Base-by-base conservation (phyloP, 2,329 filamentous ascomycete genomes). In the Orbilia quercus region DNA sequence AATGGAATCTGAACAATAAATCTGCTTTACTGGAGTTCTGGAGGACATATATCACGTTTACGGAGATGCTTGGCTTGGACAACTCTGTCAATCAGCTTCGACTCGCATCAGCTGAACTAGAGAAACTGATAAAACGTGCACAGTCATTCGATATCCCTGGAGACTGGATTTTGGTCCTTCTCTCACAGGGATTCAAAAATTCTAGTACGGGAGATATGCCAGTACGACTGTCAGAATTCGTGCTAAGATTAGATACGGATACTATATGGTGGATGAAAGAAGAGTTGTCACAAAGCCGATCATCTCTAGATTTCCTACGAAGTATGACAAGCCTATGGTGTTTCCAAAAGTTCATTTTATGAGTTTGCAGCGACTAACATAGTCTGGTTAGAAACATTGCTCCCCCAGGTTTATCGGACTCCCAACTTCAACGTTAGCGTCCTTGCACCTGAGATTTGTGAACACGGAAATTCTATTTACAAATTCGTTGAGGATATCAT, bases 51-150 rank as follows among this genome's bases (percentile, higher is more conserved):
- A 75, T 75, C 2, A 77, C 77, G n/a, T 72, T 78, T 40, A 74
- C 76, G 7, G 77, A 78, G 40, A 78, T 78, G 42, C 60, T 76
- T 47, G 76, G 75, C 2, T 65, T 78, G 20, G 76, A 76, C 11
- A 75, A 75, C 16, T 78, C 77, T n/a, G 76, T 76, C n/a, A 77
- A 75, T 25, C 77, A 78, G 51, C 71, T 78, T 28, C 73, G 75
- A 20, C 75, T 76, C 28, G 75, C 77, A 31, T 69, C 67, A 1
- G 53, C 75, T 1, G 76, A 78, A 50, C 62, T 78, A 14, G 66
- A 65, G 38, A 75, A 59, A n/a, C 16, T 73, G 7, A 55, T 73
- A 25, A 40, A 20, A 16, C 44, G 44, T 7, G 69, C 69, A 2
- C 18, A 20, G 9, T 7, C 22, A 3, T 18, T 73, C 14, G 36